A percentile compares a stretch with the other conserved stretches of the same genome.
Evolutionary conservation across 805 yeast species (phyloP).

Genomic region (Metschnikowia lunata): DNA sequence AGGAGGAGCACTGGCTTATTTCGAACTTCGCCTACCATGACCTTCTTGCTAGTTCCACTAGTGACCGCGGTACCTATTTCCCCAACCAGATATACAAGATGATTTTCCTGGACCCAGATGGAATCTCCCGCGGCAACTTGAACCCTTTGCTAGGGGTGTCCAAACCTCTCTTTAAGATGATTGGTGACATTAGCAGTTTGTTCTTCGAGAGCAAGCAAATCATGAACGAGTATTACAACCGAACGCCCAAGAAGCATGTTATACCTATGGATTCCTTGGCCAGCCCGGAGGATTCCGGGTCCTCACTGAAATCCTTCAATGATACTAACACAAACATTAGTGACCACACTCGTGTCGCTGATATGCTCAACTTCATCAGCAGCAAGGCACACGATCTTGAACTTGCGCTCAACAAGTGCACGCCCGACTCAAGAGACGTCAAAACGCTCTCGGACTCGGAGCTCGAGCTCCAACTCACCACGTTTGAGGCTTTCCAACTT

Average conservation of each 20-base stretch:
- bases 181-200: slow-evolving; percentile 65
- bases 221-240: slow-evolving; percentile 12
- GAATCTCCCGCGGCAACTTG: slow-evolving; percentile 39
- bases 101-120: slow-evolving; percentile 38
- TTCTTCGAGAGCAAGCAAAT: slow-evolving; percentile 47
- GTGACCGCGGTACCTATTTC: slow-evolving; percentile 62
- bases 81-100: slow-evolving; percentile 55
- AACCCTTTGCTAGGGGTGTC: slow-evolving; percentile 75
- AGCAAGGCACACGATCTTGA: slow-evolving; percentile 42
- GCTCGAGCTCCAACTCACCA: slow-evolving; percentile 59
- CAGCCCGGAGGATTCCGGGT: slow-evolving; percentile 3
- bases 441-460: slow-evolving; percentile 41
- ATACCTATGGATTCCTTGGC: not conserved
- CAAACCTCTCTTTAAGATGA: slow-evolving; percentile 57
- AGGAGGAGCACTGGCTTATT: slow-evolving; percentile 66
- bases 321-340: slow-evolving; percentile 1
- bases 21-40: slow-evolving; percentile 82
- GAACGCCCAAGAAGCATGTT: not conserved
- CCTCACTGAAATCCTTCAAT: not conserved
- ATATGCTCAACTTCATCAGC: slow-evolving; percentile 23
- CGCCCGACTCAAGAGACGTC: slow-evolving; percentile 51
- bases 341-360: slow-evolving; percentile 8
- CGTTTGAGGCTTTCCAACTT: slow-evolving; percentile 68
- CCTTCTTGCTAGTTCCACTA: slow-evolving; percentile 57
- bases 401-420: slow-evolving; percentile 41